A percentile compares a stretch with the other conserved stretches of the same genome.
These are phyloP conservation scores for Tetrahymena malaccensis DNA, from an alignment of 73 alveolate genomes.

Conservation along the genomic window DNA sequence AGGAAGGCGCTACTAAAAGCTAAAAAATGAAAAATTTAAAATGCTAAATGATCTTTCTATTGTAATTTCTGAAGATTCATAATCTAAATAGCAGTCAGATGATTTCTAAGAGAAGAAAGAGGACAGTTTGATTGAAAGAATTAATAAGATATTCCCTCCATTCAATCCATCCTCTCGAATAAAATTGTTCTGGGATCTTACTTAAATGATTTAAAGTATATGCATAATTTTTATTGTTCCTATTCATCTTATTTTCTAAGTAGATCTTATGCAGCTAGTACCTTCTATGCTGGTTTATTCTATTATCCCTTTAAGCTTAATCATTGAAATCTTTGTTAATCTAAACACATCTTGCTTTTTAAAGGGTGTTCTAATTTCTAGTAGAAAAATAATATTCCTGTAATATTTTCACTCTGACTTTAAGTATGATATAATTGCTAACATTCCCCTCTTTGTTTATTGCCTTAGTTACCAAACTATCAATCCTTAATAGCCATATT, in stretches of 20 bases:
- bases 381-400: not conserved
- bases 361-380: not conserved
- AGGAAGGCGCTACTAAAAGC: not conserved
- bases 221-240: not conserved
- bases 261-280: not conserved
- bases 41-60: not conserved
- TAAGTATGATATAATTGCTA: not conserved
- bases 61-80: not conserved
- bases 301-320: not conserved
- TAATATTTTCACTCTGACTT: not conserved
- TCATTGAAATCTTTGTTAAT: not conserved
- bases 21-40: not conserved
- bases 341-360: not conserved
- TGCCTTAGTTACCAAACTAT: not conserved
- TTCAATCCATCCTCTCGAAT: not conserved
- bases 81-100: not conserved
- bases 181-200: not conserved
- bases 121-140: not conserved
- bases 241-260: not conserved
- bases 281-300: not conserved
- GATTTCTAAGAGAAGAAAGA: not conserved
- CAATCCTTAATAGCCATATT: not conserved
- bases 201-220: not conserved
- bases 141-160: not conserved
- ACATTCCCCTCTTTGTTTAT: not conserved